Base-by-base conservation (phyloP, 768 basidiomycete genomes). In the Tylopilus sp. region DNA sequence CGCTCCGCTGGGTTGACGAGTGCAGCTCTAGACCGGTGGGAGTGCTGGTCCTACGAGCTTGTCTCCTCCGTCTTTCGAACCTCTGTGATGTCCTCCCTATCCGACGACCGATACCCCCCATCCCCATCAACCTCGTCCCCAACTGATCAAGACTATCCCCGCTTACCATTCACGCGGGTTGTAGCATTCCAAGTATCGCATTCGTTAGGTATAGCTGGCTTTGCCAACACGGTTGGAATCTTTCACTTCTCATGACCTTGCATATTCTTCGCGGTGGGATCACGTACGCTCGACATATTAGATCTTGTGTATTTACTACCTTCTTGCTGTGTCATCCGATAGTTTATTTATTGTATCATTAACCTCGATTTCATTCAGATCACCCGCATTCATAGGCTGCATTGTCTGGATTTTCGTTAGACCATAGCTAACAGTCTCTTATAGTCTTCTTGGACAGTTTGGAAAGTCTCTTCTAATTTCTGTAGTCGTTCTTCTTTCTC, bases 381-480 rank as follows among this genome's bases (percentile, higher is more conserved):
- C 18, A 20, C n/a, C 35, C 45, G 40, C 40, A 46, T 25, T 30
- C 26, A 36, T 43, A 52, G 56, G 40, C 47, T 58, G 55, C 61
- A 35, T 44, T 22, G 22, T 23, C 4, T 31, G 31, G 13, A 13
- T 35, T 5, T 42, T 57, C 40, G 55, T 58, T 47, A 42, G 20
- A 85, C 68, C 69, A 79, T 73, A 8, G 73, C 78, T 39, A 97
- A 70, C 64, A 98, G 85, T 41, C 94, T 79, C 62, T 76, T 73
- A 60, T 99, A 99, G 66, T 94, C 93, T 40, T 91, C 84, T 40
- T 76, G 74, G 11, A 98, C 92, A 52, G 76, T 85, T 61, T 88
- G 84, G 71, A 91, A 99, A 6, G 95, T 98, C 71, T 95, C 91
- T 69, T 93, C 87, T 40, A 99, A 73, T 66, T 94, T 95, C 52